Percentiles rank a stretch among this genome's conserved stretches.
Conservation (phyloP, 2,329 filamentous ascomycete species). For the Atkinsonella texensis region DNA sequence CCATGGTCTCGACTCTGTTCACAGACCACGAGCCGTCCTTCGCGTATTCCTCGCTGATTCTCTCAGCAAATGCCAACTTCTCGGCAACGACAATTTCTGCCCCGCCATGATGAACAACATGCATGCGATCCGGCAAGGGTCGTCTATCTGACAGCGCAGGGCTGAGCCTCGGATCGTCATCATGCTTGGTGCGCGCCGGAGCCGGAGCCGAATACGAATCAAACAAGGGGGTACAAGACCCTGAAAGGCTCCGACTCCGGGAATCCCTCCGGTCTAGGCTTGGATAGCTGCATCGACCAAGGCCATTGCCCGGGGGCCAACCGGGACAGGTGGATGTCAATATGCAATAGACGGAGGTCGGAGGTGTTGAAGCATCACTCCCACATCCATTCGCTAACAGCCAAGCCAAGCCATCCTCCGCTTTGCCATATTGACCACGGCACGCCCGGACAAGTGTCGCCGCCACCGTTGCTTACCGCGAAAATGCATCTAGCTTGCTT, state of each 20-base stretch:
- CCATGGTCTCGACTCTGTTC: conserved; percentile 10
- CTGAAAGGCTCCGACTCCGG: conserved; percentile 25
- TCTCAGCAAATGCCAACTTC: conserved; percentile 15
- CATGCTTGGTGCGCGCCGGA: conserved; percentile 14
- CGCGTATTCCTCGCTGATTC: conserved; percentile 16
- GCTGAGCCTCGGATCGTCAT: conserved; percentile 23
- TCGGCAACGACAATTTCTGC: conserved; percentile 29
- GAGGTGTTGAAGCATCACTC: no score
- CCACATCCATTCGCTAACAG: no score
- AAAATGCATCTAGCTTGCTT: no score
- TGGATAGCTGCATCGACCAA: conserved; percentile 29
- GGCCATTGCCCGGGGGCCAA: conserved; percentile 24
- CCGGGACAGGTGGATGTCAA: conserved; percentile 22
- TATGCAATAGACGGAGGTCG: conserved; percentile 26
- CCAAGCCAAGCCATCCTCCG: no score
- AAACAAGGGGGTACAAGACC: conserved; percentile 28
- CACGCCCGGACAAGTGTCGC: no score
- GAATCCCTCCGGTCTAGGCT: conserved; percentile 21
- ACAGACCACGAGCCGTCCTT: conserved; percentile 7
- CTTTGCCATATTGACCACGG: no score
- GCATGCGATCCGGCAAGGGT: conserved; percentile 20
- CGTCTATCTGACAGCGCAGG: conserved; percentile 21
- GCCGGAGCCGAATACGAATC: conserved; percentile 28
- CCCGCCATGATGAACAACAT: conserved; percentile 27
- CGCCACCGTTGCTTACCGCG: no score